Conservation (phyloP, 1,284 basidiomycete genomes). For the Irpex rosettiformis region DNA sequence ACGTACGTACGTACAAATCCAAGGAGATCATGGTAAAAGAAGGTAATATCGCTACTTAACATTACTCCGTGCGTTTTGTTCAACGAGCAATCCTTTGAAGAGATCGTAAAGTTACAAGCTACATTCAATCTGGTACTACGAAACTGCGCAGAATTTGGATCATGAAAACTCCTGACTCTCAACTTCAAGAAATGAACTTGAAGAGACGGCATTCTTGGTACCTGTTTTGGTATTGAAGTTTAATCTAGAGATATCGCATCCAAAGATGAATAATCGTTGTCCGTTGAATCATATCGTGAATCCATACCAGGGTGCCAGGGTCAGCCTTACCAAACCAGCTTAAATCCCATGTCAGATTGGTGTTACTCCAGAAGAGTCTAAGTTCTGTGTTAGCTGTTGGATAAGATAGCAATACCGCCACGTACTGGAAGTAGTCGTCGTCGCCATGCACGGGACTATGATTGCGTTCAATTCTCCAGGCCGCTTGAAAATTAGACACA, state of each 20-base stretch:
- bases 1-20: background rate
- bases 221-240: background rate
- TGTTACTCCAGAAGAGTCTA: conserved; percentile 10
- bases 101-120: too few relatives aligned
- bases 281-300: too few relatives aligned
- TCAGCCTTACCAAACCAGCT: background rate
- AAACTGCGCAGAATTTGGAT: background rate
- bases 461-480: conserved; percentile 9
- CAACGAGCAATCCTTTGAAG: too few relatives aligned
- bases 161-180: background rate
- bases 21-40: background rate
- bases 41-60: too few relatives aligned
- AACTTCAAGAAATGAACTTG: background rate
- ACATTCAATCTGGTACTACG: too few relatives aligned
- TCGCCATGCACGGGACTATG: background rate
- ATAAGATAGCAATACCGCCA: background rate
- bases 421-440: conserved; percentile 9
- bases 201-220: background rate
- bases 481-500: conserved; percentile 10
- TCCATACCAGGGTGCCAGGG: conserved; percentile 5
- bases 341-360: conserved; percentile 9
- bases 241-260: background rate
- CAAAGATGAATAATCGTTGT: background rate
- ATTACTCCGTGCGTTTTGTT: too few relatives aligned
- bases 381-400: background rate